Percentiles rank a stretch among this genome's conserved stretches.
phyloP scores from a whole-genome alignment of 805 yeast genomes.

The Starmerella cellae region DNA sequence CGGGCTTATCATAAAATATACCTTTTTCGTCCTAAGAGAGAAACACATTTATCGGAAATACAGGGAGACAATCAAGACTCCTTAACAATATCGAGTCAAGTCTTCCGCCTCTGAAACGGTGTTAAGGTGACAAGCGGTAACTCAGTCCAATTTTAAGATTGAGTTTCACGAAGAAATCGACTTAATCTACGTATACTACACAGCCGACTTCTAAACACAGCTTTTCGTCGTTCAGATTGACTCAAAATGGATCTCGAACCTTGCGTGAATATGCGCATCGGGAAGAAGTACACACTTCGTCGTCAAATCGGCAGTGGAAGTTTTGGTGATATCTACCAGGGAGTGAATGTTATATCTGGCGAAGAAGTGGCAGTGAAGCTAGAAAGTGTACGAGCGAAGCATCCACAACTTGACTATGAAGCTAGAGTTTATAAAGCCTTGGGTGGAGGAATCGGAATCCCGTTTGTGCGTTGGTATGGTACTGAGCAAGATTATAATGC shows the following conservation, averaged over 20 bases:
- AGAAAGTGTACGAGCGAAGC: slow-evolving; percentile 80
- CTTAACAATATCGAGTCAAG: too few species aligned
- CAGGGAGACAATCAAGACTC: too few species aligned
- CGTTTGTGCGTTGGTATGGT: slow-evolving; percentile 94
- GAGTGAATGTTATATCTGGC: slow-evolving; percentile 82
- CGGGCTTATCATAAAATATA: too few species aligned
- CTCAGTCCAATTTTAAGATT: too few species aligned
- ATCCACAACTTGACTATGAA: slow-evolving; percentile 94
- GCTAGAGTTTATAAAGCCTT: slow-evolving; percentile 89
- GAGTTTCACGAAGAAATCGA: too few species aligned
- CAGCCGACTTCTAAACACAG: too few species aligned
- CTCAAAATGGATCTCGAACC: slow-evolving; percentile 30
- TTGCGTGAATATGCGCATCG: slow-evolving; percentile 47
- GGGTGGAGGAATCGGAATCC: slow-evolving; percentile 94
- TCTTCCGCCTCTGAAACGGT: too few species aligned
- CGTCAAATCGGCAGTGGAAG: slow-evolving; percentile 96
- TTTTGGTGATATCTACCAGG: slow-evolving; percentile 89
- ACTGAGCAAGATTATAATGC: slow-evolving; percentile 94
- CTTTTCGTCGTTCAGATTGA: too few species aligned
- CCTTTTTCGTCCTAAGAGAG: too few species aligned
- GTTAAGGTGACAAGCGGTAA: too few species aligned
- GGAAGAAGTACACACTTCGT: slow-evolving; percentile 91
- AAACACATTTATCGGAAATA: too few species aligned
- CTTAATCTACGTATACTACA: too few species aligned
- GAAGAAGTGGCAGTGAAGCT: slow-evolving; percentile 96